phyloP scores from a whole-genome alignment of 2,329 filamentous ascomycete species.

The Pseudogymnoascus verrucosus region DNA sequence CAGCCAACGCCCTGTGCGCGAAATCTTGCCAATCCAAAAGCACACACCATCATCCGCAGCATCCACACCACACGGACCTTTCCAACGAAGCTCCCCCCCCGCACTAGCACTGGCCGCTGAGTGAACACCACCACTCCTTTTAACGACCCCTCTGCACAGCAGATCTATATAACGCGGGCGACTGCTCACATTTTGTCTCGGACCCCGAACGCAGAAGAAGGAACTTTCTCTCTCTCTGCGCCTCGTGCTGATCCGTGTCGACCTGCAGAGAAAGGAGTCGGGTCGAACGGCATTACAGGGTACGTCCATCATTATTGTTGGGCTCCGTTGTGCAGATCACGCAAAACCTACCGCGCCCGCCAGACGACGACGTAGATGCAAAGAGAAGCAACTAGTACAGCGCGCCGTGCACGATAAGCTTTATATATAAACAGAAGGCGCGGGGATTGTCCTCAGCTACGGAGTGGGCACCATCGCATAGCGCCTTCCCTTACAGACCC shows the following conservation, averaged over 20 bases:
- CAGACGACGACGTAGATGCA: conserved; percentile 2
- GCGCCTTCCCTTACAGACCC: background rate
- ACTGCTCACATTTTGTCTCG: conserved; percentile 2
- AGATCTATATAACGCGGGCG: conserved; percentile 8
- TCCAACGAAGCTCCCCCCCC: conserved; percentile 5
- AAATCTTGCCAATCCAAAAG: background rate
- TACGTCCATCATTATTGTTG: background rate
- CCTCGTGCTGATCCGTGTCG: conserved; percentile 2
- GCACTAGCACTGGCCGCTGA: conserved; percentile 5
- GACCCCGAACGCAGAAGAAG: conserved; percentile 3
- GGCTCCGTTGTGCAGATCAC: conserved; percentile 1
- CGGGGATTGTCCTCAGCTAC: background rate
- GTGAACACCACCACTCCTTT: conserved; percentile 4
- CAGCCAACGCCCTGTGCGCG: conserved; percentile 1
- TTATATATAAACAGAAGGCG: conserved; percentile 1
- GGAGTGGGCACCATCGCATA: background rate
- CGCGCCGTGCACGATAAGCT: background rate
- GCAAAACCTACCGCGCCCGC: background rate
- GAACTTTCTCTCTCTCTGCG: background rate
- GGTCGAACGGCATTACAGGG: background rate
- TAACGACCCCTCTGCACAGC: conserved; percentile 6
- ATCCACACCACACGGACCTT: conserved; percentile 8
- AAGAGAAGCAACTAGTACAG: background rate
- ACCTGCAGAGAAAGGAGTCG: background rate
- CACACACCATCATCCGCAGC: background rate